These are phyloP conservation scores for Hyaloscypha variabilis DNA, from an alignment of 495 filamentous ascomycete genomes.

Conservation along the genomic window DNA sequence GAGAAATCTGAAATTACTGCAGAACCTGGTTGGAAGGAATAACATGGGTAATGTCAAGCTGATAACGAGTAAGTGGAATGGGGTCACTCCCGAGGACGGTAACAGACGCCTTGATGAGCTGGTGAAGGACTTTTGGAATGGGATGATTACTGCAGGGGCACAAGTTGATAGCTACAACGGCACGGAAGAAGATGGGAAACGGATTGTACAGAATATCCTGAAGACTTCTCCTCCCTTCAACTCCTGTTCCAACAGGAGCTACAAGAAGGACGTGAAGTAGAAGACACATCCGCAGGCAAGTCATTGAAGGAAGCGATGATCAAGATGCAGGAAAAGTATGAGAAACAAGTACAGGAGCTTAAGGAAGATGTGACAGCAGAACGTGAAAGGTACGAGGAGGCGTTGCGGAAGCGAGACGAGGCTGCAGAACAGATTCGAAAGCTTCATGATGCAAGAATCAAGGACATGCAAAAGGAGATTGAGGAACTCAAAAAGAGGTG, in stretches of 20 bases:
- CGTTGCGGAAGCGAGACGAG: background rate
- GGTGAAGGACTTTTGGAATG: background rate
- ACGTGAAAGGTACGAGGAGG: background rate
- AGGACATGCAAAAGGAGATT: background rate
- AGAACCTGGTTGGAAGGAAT: background rate
- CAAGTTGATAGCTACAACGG: background rate
- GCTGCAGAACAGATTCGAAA: background rate
- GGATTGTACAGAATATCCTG: background rate
- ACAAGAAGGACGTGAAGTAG: background rate
- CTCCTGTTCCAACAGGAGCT: constrained; percentile 2
- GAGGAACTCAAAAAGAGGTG: background rate
- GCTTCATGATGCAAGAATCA: background rate
- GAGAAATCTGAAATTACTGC: background rate
- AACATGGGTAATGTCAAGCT: constrained; percentile 7
- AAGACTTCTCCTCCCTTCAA: background rate
- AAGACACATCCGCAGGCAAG: background rate
- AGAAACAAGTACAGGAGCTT: background rate
- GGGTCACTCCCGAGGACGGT: background rate
- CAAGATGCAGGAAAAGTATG: constrained; percentile 1
- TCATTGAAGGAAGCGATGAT: background rate
- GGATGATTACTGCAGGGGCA: constrained; percentile 1
- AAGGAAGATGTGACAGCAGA: background rate
- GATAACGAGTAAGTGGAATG: background rate
- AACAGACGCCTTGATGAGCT: background rate
- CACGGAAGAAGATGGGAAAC: background rate